These are phyloP conservation scores for Fulvia fulva DNA, from an alignment of 2,329 filamentous ascomycete genomes.

Conservation along the genomic window DNA sequence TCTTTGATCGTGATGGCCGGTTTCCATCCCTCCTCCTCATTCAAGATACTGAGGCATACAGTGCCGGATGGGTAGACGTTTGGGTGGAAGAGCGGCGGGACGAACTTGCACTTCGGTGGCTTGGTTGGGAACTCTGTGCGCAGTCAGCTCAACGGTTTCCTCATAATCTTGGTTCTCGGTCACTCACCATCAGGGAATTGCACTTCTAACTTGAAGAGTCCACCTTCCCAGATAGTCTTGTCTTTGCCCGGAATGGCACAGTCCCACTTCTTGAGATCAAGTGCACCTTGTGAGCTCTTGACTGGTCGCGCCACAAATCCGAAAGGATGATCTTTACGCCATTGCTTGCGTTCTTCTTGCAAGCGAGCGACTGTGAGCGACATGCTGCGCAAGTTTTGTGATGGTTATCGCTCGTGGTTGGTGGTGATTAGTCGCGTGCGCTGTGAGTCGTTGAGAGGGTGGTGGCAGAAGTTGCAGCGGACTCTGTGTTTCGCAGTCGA, in stretches of 20 bases:
- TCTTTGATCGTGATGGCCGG: slow-evolving; percentile 98
- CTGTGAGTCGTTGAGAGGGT: background rate
- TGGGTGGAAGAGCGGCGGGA: slow-evolving; percentile 91
- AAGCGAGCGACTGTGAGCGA: slow-evolving; percentile 84
- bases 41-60: slow-evolving; percentile 93
- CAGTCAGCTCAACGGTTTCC: slow-evolving; percentile 5
- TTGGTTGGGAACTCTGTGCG: slow-evolving; percentile 90
- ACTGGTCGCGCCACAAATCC: slow-evolving; percentile 92
- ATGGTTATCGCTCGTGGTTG: slow-evolving; percentile 3
- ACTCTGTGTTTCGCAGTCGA: background rate
- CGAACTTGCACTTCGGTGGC: slow-evolving; percentile 98
- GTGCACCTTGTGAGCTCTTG: slow-evolving; percentile 71
- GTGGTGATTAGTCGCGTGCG: background rate
- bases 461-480: background rate
- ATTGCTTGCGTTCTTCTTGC: slow-evolving; percentile 90
- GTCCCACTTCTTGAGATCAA: slow-evolving; percentile 95
- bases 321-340: slow-evolving; percentile 94
- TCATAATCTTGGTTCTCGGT: background rate
- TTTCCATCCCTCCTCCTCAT: slow-evolving; percentile 98
- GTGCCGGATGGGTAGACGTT: slow-evolving; percentile 98
- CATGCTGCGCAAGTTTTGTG: slow-evolving; percentile 50
- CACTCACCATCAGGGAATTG: slow-evolving; percentile 84
- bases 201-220: slow-evolving; percentile 90
- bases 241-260: slow-evolving; percentile 95
- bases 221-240: slow-evolving; percentile 97